Conservation (phyloP, 2,329 filamentous ascomycete genomes). For the Fusarium sp. region DNA sequence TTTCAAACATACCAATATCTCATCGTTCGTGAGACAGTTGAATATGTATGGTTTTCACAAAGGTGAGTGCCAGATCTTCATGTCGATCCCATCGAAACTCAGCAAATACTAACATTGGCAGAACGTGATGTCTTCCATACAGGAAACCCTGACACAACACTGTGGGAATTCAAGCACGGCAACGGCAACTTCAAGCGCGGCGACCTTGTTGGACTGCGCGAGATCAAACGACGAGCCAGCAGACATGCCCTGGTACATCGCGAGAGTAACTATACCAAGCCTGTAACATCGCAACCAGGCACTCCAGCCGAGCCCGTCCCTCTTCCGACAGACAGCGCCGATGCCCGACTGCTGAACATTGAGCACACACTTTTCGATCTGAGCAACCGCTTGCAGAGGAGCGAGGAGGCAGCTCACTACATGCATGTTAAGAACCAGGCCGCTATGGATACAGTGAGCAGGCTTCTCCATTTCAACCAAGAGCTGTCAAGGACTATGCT, state of each 20-base stretch:
- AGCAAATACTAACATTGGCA: constrained; percentile 55
- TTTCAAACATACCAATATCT: constrained; percentile 99
- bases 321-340: constrained; percentile 79
- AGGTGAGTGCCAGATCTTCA: constrained; percentile 68
- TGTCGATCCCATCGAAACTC: not conserved
- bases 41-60: constrained; percentile 99
- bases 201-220: constrained; percentile 89
- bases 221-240: constrained; percentile 96
- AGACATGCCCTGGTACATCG: constrained; percentile 93
- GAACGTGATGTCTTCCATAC: constrained; percentile 99
- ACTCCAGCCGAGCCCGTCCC: constrained; percentile 87
- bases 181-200: constrained; percentile 97
- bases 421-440: constrained; percentile 86
- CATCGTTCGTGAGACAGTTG: constrained; percentile 95
- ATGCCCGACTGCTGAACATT: constrained; percentile 80
- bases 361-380: constrained; percentile 90
- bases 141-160: constrained; percentile 89
- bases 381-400: constrained; percentile 80
- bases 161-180: constrained; percentile 99
- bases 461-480: constrained; percentile 82
- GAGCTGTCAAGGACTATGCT: constrained; percentile 85
- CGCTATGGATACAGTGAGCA: constrained; percentile 83
- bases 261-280: constrained; percentile 87
- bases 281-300: constrained; percentile 82
- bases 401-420: constrained; percentile 85